Base-by-base conservation (phyloP, 2,329 filamentous ascomycete genomes). In the Cordyceps pruinosa region DNA sequence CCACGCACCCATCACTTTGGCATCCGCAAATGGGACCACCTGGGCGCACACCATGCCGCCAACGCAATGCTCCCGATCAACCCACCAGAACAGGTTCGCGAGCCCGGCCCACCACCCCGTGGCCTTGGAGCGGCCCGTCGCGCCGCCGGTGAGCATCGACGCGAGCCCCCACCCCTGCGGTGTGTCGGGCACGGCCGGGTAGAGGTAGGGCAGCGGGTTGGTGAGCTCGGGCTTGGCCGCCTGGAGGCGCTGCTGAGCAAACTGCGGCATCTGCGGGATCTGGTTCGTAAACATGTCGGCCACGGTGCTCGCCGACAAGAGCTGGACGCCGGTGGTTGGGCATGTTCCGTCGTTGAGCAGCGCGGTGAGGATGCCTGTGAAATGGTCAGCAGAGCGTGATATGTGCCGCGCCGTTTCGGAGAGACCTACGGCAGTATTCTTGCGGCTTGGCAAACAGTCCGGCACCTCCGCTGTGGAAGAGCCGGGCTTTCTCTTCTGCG, bases 241-340 rank as follows among this genome's bases (percentile, higher is more conserved):
- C 0, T 75, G 66, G 2, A 81, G 71, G 2, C 35, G 26, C 58
- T 73, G 70, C 1, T 78, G 72, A 1, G 74, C 73, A 57, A 81
- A 83, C 60, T 84, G 64, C 0, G 82, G 81, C 48, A 79, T 75
- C 1, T 77, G 59, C 0, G 79, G 75, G 51, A 86, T 78, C 61
- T 85, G 84, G 65, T 89, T 88, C 57, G 72, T 73, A 67, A 84
- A 88, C 81, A 89, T 86, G 32, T 79, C 69, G 13, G 84, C 75
- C 0, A 89, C 79, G 0, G 84, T 87, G 30, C 76, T 72, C 17
- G 76, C 73, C 21, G 74, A 71, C 7, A 89, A 73, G 32, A 89
- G 77, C 52, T 74, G 72, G 0, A 68, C 66, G 1, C 79, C 77
- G 0, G 83, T 88, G 0, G 63, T 73, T 0, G 86, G 81, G 34